Base-by-base conservation (phyloP, 345 rosid genomes). In the Ceriops decandra region DNA sequence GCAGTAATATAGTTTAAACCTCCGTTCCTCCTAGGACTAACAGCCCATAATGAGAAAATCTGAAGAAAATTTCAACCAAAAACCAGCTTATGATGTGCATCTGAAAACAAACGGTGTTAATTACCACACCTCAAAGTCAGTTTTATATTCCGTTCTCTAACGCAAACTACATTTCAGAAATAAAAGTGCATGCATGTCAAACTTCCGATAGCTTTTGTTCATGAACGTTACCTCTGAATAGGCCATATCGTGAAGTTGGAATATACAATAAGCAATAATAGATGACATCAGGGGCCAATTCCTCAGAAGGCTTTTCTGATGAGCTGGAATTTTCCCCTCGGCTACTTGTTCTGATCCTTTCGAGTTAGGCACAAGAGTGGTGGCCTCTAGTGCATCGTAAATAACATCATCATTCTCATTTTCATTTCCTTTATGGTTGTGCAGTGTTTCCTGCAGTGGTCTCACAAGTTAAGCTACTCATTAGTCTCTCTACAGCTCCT, bases 31-130 rank as follows among this genome's bases (percentile, higher is more conserved):
- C 76, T 65, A 19, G 88, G 84, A 70, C 86, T 85, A 62, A 82
- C 77, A 46, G 88, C 83, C 88, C 88, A 85, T 33, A 85, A 63
- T 38, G 86, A 85, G 66, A 85, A 85, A 42, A 85, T 80, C 88
- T 85, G 77, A 49, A 62, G 53, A 59, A 33, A 19, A 1, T 51
- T 42, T 21, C 20, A 30, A 9, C 15, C n/a, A 13, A 46, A 0
- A 56, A 57, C 9, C 36, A 7, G 36, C 36, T 33, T 33, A 33
- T 33, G 10, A 33, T 33, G 36, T 33, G 36, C 36, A 33, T 33
- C 36, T 7, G 36, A 33, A 33, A 33, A 33, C 36, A 33, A 26
- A 11, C 5, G 5, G 49, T 13, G 5, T 42, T 42, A 42, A 13
- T 15, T 33, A 33, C 36, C 49, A 42, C 5, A 1, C 49, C 17